Conservation (phyloP, 2,329 filamentous ascomycete species). For the Xylariales sp. region DNA sequence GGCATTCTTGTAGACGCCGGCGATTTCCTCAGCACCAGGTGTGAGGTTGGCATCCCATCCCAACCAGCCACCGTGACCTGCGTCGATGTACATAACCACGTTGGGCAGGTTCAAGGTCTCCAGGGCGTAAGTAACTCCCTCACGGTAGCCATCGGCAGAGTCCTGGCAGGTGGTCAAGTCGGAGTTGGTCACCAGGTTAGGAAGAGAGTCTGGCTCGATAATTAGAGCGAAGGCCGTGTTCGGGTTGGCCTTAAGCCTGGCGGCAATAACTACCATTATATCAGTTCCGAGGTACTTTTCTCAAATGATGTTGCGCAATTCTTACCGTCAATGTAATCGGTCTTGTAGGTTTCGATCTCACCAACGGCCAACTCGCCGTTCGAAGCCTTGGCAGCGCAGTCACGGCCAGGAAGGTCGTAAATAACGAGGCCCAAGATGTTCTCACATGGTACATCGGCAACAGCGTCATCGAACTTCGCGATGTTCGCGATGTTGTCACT, state of each 20-base stretch:
- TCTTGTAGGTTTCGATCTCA: slow-evolving; percentile 48
- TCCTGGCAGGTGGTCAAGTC: slow-evolving; percentile 44
- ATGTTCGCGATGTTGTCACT: slow-evolving; percentile 50
- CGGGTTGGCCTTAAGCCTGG: slow-evolving; percentile 38
- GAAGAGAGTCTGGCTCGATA: slow-evolving; percentile 53
- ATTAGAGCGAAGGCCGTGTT: slow-evolving; percentile 42
- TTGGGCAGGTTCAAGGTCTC: slow-evolving; percentile 51
- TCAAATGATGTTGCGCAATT: not conserved
- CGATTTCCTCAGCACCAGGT: slow-evolving; percentile 45
- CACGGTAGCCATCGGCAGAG: slow-evolving; percentile 43
- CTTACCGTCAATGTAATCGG: slow-evolving; percentile 45
- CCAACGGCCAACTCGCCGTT: slow-evolving; percentile 53
- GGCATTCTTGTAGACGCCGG: slow-evolving; percentile 46
- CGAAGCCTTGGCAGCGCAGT: slow-evolving; percentile 54
- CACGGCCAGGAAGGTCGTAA: slow-evolving; percentile 55
- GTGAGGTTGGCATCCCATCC: slow-evolving; percentile 53
- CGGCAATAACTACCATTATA: slow-evolving; percentile 33
- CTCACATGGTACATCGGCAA: slow-evolving; percentile 35
- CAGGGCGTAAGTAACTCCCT: slow-evolving; percentile 48
- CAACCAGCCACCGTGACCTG: slow-evolving; percentile 56
- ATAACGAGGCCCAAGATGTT: slow-evolving; percentile 45
- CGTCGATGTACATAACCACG: slow-evolving; percentile 56
- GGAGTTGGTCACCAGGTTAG: slow-evolving; percentile 55
- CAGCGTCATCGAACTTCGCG: slow-evolving; percentile 43
- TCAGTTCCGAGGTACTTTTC: too few species aligned